These are phyloP conservation scores for Raffaelea arxii DNA, from an alignment of 2,329 filamentous ascomycete species.

Conservation along the genomic window DNA sequence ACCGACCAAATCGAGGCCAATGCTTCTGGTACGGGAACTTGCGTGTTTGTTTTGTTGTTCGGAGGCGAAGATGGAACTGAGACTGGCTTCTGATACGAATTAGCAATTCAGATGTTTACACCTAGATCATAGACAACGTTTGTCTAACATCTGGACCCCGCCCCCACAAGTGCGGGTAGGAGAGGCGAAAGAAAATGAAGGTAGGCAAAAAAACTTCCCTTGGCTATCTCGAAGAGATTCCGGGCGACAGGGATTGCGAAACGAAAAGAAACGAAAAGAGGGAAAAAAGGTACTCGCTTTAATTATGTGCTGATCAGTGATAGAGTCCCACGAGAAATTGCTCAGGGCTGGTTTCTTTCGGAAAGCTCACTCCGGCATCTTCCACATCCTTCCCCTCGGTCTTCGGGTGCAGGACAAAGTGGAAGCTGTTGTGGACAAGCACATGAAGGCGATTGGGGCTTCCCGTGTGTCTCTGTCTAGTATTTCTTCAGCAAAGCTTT, in stretches of 20 bases:
- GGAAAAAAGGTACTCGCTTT: too few relatives aligned
- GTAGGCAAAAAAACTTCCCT: too few relatives aligned
- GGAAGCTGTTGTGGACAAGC: slow-evolving; percentile 73
- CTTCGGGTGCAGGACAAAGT: slow-evolving; percentile 82
- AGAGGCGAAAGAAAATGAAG: slow-evolving; percentile 43
- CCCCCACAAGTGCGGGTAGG: slow-evolving; percentile 49
- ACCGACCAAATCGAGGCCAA: too few relatives aligned
- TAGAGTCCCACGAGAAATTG: slow-evolving; percentile 58
- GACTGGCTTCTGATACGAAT: too few relatives aligned
- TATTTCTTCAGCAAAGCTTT: slow-evolving; percentile 75
- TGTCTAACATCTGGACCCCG: slow-evolving; percentile 74
- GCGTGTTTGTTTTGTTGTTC: too few relatives aligned
- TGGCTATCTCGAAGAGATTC: too few relatives aligned
- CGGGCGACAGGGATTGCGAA: background rate
- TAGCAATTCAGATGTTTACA: slow-evolving; percentile 11
- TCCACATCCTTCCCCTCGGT: slow-evolving; percentile 83
- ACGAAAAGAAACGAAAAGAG: background rate
- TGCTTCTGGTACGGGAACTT: too few relatives aligned
- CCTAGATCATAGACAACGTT: slow-evolving; percentile 26
- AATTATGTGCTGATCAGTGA: too few relatives aligned
- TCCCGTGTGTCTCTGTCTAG: slow-evolving; percentile 77
- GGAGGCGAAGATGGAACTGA: too few relatives aligned
- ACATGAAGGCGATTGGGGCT: slow-evolving; percentile 77
- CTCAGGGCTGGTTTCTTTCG: slow-evolving; percentile 64
- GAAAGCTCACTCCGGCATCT: slow-evolving; percentile 78